These are phyloP conservation scores for Lentinula edodes DNA, from an alignment of 768 basidiomycete species.

Conservation along the genomic window DNA sequence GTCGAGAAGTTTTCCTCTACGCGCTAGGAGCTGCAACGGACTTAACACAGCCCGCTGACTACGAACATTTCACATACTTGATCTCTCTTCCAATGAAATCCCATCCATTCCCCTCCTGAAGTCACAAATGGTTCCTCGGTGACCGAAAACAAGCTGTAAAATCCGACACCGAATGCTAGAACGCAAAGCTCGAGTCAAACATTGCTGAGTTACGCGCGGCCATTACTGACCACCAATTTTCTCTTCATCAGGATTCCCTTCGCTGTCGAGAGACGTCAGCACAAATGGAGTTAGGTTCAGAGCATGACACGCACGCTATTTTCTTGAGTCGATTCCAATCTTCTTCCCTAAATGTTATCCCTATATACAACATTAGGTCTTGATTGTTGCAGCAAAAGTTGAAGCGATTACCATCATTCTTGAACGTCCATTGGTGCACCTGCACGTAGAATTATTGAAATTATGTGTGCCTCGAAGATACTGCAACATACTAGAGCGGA, in stretches of 20 bases:
- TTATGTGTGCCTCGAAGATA: not conserved
- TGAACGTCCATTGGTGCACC: slow-evolving; percentile 81
- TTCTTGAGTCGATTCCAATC: slow-evolving; percentile 90
- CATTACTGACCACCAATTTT: slow-evolving; percentile 60
- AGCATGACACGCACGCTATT: slow-evolving; percentile 46
- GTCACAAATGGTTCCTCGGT: slow-evolving; percentile 82
- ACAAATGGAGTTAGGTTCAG: not conserved
- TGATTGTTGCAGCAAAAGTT: slow-evolving; percentile 19
- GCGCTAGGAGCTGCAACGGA: slow-evolving; percentile 80
- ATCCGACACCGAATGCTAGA: slow-evolving; percentile 79
- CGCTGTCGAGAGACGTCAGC: slow-evolving; percentile 34
- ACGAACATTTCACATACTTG: not conserved
- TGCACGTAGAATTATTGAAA: slow-evolving; percentile 18
- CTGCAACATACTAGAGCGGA: slow-evolving; percentile 42
- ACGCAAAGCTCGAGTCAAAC: not conserved
- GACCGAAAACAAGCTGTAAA: slow-evolving; percentile 78
- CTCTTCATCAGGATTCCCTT: slow-evolving; percentile 91
- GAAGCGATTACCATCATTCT: slow-evolving; percentile 60
- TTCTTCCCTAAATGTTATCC: slow-evolving; percentile 72
- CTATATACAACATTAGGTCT: slow-evolving; percentile 88
- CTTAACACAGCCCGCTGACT: slow-evolving; percentile 97
- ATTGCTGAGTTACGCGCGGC: no score
- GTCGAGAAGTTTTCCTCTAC: slow-evolving; percentile 61
- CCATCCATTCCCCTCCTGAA: slow-evolving; percentile 53
- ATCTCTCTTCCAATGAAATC: slow-evolving; percentile 13